Evolutionary conservation across 768 basidiomycete species (phyloP), one percentile per base, ranked within the genome.

Genomic region (Kwoniella botswanensis): DNA sequence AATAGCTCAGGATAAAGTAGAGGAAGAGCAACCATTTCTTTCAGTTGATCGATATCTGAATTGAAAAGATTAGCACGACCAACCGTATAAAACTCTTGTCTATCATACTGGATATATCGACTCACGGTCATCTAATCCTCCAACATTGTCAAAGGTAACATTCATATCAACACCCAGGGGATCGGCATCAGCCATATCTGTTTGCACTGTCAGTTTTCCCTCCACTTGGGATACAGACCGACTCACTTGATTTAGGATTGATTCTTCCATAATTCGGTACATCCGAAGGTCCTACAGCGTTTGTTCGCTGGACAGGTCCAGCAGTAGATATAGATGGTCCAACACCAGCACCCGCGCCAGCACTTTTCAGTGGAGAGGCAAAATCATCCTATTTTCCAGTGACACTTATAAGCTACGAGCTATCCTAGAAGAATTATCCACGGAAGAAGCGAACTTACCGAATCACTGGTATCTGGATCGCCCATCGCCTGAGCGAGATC

Each of bases 21-120:
- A 1, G 97, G 97, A 0, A 99, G 87, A 10, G 98, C 87, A 0
- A 98, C 98, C 97, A 99, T 98, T 82, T 99, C 97, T 85, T 98
- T 98, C 70, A 98, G 85, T 9, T 94, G 92, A 79, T 96, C 93
- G 66, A 99, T 96, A 76, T 99, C 93, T 95, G 65, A 11, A 55
- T 55, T 54, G 46, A 41, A 17, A 17, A 18, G 12, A 44, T 44
- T 42, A 54, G 44, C 42, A 21, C 3, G 13, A 15, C 46, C 12
- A 50, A 50, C 10, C 18, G 13, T 15, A 15, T 2, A 10, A 15
- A 18, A 60, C 13, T 13, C 15, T 35, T 13, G 18, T 22, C 10
- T 44, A 67, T 46, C 56, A 59, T 18, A 18, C 35, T 35, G 22
- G 44, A 3, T 17, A 24, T 6, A 13, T 15, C 35, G 24, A 87